A percentile compares a stretch with the other conserved stretches of the same genome.
phyloP scores from a whole-genome alignment of 2,329 filamentous ascomycete species.

The Fusarium tricinctum region DNA sequence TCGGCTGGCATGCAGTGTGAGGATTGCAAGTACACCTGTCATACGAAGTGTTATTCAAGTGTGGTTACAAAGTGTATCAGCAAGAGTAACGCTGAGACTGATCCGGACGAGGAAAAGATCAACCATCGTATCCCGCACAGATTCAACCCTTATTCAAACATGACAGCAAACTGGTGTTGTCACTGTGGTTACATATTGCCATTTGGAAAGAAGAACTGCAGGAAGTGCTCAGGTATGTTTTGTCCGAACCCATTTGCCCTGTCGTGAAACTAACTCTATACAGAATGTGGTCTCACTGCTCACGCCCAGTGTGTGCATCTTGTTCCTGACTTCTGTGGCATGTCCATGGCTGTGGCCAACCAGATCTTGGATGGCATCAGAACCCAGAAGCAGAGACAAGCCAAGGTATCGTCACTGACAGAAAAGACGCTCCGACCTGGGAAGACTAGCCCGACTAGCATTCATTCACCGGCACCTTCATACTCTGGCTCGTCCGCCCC shows the following conservation, averaged over 20 bases:
- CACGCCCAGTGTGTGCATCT: slow-evolving; percentile 94
- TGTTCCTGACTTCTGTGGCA: slow-evolving; percentile 98
- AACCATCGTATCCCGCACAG: slow-evolving; percentile 99
- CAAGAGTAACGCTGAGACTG: slow-evolving; percentile 98
- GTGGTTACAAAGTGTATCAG: slow-evolving; percentile 99
- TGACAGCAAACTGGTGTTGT: slow-evolving; percentile 99
- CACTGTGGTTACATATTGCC: slow-evolving; percentile 97
- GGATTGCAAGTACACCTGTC: slow-evolving; percentile 99
- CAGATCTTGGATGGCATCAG: slow-evolving; percentile 91
- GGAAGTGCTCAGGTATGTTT: slow-evolving; percentile 84
- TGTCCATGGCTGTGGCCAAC: slow-evolving; percentile 98
- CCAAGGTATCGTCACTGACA: slow-evolving; percentile 70
- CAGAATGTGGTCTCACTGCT: slow-evolving; percentile 91
- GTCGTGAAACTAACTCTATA: slow-evolving; percentile 49
- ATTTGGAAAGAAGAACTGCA: slow-evolving; percentile 93
- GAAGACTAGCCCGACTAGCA: slow-evolving; percentile 61
- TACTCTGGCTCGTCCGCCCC: slow-evolving; percentile 52
- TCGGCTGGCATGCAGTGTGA: slow-evolving; percentile 99
- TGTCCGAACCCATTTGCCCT: neutral
- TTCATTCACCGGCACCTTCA: slow-evolving; percentile 53
- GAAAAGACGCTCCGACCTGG: slow-evolving; percentile 74
- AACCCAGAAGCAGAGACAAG: slow-evolving; percentile 78
- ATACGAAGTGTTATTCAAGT: slow-evolving; percentile 95
- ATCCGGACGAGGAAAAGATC: slow-evolving; percentile 99
- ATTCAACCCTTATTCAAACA: slow-evolving; percentile 96